Evolutionary conservation across 2,329 filamentous ascomycete species (phyloP), one percentile per base, ranked within the genome.

Genomic region (Coniella lustricola): DNA sequence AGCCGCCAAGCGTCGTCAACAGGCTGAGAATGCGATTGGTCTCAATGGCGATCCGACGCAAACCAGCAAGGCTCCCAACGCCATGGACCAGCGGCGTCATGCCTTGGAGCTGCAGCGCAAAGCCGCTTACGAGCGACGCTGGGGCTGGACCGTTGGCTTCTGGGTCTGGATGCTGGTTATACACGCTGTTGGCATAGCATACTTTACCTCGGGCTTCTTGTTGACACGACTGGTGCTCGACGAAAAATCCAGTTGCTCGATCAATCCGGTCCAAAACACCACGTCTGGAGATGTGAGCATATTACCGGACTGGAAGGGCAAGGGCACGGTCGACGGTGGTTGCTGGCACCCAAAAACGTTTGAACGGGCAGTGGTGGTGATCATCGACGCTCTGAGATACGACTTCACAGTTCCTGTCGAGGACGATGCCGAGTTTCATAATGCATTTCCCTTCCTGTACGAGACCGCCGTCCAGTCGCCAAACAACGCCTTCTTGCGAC

Each of bases 331-430:
- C 2, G 69, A 79, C 18, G 73, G 76, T 49, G 93, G 93, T 55
- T 98, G 93, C 75, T 98, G 93, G 93, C 90, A 97, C 64, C 88
- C 90, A 31, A 95, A 89, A 70, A 87, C 82, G 2, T 98, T 97
- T 63, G 81, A 95, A 54, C 93, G 90, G 63, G 90, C 91, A 10
- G 83, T 98, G 40, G 78, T 98, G 20, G 79, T 98, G 48, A 72
- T 98, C 44, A 85, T 98, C 50, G 93, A 98, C 66, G 93, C 93
- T 46, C 75, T 98, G 50, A 85, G 93, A 52, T 98, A 98, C 68
- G 93, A 98, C 66, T 98, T 98, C 59, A 94, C 91, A 0, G 81
- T 97, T 10, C 93, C 93, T 1, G 84, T 85, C 52, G 68, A 73
- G 38, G 70, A 78, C 49, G 66, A 74, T 57, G 61, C 69, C 41